Evolutionary conservation across 371 early-diverging fungal species (phyloP), one percentile per base, ranked within the genome.

Genomic region (Actinomortierella ambigua): DNA sequence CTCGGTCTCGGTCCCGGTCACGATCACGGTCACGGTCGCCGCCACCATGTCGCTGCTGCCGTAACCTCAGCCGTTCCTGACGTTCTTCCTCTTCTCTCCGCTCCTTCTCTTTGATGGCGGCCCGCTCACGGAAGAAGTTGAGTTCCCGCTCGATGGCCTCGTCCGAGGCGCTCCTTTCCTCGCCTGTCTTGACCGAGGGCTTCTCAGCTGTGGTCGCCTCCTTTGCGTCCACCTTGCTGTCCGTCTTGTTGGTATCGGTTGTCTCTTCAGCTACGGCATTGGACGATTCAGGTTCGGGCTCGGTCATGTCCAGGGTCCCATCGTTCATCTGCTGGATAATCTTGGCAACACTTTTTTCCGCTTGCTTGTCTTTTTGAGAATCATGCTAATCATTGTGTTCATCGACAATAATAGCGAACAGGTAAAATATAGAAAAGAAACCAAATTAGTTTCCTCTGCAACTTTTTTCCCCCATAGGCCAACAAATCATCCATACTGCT

Each of bases 111-210:
- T 84, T 68, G 57, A 81, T 63, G 13, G 85, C 85, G 2, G 89
- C 83, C 15, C 86, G 85, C 63, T 90, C 89, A 49, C 87, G 76
- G 69, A 87, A 90, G 27, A 81, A 78, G 13, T 85, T 82, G 14
- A 90, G 79, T 60, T 92, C 90, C 50, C 84, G 83, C 13, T 69
- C 75, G 18, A 92, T 79, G 1, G 71, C 62, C 0, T 55, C 55
- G 17, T 59, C 68, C 15, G 34, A 52, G 1, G 57, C 20, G 6
- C 27, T 66, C 71, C 48, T 52, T 43, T 29, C 55, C 66, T 41
- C 22, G 49, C 29, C 59, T 58, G 44, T 56, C 68, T 44, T 63
- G 56, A 17, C 29, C 7, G 43, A 9, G 14, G 15, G 42, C 53
- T n/a, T 52, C 52, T 53, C 43, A 34, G 41, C 11, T 15, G 23